These are phyloP conservation scores for Dendrothele bispora DNA, from an alignment of 768 basidiomycete genomes.

Conservation along the genomic window DNA sequence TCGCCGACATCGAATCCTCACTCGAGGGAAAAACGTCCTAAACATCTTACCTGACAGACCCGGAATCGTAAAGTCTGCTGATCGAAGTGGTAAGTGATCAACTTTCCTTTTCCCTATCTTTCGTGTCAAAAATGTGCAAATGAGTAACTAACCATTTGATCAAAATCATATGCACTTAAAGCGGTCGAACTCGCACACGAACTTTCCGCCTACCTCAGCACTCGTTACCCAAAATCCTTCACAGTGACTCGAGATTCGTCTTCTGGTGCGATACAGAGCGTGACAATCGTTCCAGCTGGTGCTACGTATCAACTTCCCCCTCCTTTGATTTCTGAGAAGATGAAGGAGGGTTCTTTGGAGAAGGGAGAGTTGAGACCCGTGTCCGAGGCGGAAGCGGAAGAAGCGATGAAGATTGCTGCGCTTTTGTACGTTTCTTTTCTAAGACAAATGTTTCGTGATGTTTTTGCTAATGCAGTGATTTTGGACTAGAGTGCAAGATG, in stretches of 20 bases:
- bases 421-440: slow-evolving; percentile 48
- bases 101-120: slow-evolving; percentile 25
- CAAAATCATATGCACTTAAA: too few relatives aligned
- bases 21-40: slow-evolving; percentile 48
- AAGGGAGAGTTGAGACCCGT: slow-evolving; percentile 12
- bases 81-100: slow-evolving; percentile 33
- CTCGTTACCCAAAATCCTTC: slow-evolving; percentile 62
- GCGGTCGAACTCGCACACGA: slow-evolving; percentile 71
- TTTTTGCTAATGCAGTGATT: neutral
- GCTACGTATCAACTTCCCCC: slow-evolving; percentile 52
- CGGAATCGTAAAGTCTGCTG: slow-evolving; percentile 6
- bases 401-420: slow-evolving; percentile 62
- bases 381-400: slow-evolving; percentile 32
- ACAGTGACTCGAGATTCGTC: slow-evolving; percentile 43
- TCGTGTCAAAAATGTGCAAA: neutral
- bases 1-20: slow-evolving; percentile 52
- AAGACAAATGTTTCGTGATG: neutral
- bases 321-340: slow-evolving; percentile 29
- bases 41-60: slow-evolving; percentile 50
- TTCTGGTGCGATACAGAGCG: slow-evolving; percentile 38
- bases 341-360: slow-evolving; percentile 20
- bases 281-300: slow-evolving; percentile 50
- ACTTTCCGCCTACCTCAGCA: slow-evolving; percentile 62
- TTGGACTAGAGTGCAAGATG: slow-evolving; percentile 49
- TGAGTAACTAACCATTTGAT: neutral